Conservation (phyloP, 305 asterid species). For the Fraxinus xanthoxyloides region DNA sequence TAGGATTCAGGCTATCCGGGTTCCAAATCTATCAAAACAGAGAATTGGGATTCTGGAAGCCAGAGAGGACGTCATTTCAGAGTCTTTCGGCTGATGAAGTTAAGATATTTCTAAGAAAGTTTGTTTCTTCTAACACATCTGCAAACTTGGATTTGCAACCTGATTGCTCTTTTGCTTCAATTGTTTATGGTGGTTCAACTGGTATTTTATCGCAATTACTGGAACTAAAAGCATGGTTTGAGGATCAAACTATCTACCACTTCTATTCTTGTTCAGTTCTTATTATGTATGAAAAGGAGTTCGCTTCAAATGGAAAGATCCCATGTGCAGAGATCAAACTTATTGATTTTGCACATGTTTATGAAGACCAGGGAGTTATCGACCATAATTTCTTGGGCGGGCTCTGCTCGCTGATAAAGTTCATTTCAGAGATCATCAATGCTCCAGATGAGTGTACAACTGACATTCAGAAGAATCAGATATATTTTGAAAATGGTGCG, state of each 20-base stretch:
- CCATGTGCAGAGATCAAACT: slow-evolving; percentile 62
- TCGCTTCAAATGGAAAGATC: slow-evolving; percentile 34
- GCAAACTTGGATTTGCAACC: slow-evolving; percentile 31
- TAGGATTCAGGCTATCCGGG: slow-evolving; percentile 72
- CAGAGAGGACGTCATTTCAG: slow-evolving; percentile 37
- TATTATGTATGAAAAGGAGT: slow-evolving; percentile 62
- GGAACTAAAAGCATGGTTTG: slow-evolving; percentile 85
- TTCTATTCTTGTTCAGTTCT: slow-evolving; percentile 68
- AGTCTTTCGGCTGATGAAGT: slow-evolving; percentile 47
- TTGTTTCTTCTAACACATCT: slow-evolving; percentile 26
- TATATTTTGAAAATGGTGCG: slow-evolving; percentile 26
- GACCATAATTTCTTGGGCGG: slow-evolving; percentile 84
- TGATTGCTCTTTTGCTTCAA: slow-evolving; percentile 63
- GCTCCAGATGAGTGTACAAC: slow-evolving; percentile 35
- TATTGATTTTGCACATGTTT: slow-evolving; percentile 79
- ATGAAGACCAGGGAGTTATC: slow-evolving; percentile 56
- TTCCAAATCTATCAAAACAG: slow-evolving; percentile 41
- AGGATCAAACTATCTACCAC: slow-evolving; percentile 69
- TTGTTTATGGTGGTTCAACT: slow-evolving; percentile 61
- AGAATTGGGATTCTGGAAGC: slow-evolving; percentile 54
- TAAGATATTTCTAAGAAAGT: slow-evolving; percentile 39
- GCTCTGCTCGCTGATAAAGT: slow-evolving; percentile 69
- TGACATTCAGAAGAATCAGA: slow-evolving; percentile 33
- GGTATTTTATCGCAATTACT: slow-evolving; percentile 64
- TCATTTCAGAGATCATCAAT: slow-evolving; percentile 58